Evolutionary conservation across 306 rosid species (phyloP).

Genomic region (Spatholobus suberectus): DNA sequence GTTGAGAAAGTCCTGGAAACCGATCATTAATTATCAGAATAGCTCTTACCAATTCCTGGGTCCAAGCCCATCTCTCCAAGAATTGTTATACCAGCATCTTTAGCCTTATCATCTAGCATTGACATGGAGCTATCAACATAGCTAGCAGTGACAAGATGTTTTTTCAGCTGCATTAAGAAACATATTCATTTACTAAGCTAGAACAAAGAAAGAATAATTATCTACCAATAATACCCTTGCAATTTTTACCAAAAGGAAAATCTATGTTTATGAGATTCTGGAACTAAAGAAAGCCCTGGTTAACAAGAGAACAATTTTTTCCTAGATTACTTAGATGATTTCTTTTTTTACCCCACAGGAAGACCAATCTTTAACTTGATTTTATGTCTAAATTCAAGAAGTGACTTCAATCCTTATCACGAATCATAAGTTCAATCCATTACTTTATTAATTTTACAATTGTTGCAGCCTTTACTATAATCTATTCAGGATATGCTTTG

Average conservation of each 20-base stretch:
- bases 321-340: constrained; percentile 22
- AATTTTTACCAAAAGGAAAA: not conserved
- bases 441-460: constrained; percentile 15
- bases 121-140: constrained; percentile 85
- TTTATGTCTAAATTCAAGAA: not conserved
- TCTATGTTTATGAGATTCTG: not conserved
- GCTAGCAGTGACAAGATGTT: constrained; percentile 95
- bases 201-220: constrained; percentile 3
- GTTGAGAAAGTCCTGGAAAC: constrained; percentile 2
- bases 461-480: not conserved
- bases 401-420: not conserved
- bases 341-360: not conserved
- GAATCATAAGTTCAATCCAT: constrained; percentile 6
- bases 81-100: constrained; percentile 82
- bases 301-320: not conserved
- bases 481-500: not conserved
- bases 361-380: constrained; percentile 18
- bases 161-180: constrained; percentile 70
- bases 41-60: constrained; percentile 90
- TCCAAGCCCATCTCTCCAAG: constrained; percentile 99
- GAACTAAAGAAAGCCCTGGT: constrained; percentile 21
- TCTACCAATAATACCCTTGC: not conserved
- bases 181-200: constrained; percentile 30
- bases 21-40: constrained; percentile 16
- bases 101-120: constrained; percentile 74